Evolutionary conservation across 192 early-diverging fungal genomes (phyloP).

Genomic region (Dissophora ornata): DNA sequence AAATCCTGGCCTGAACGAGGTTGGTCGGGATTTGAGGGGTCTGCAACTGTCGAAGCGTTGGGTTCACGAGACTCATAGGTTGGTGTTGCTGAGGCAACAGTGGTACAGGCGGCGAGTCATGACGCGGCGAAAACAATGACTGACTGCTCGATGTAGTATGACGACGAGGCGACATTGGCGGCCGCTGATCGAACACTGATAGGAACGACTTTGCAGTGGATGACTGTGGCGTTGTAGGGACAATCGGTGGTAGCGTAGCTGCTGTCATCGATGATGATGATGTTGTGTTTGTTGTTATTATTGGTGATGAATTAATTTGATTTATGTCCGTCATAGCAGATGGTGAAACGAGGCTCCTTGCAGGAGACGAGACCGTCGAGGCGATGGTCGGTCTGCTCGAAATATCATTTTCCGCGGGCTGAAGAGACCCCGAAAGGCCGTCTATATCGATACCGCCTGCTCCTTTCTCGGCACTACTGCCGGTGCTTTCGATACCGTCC

Average conservation of each 20-base stretch:
- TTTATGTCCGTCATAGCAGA: too few relatives aligned
- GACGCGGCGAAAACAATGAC: slow-evolving; percentile 11
- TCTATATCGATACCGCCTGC: too few relatives aligned
- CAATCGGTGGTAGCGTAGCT: background rate
- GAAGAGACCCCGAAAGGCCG: too few relatives aligned
- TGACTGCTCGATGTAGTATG: slow-evolving; percentile 40
- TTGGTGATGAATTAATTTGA: slow-evolving; percentile 1
- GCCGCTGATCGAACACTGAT: slow-evolving; percentile 24
- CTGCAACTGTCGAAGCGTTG: slow-evolving; percentile 40
- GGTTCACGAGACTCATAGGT: slow-evolving; percentile 33
- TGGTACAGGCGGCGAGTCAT: slow-evolving; percentile 6
- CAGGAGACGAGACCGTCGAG: too few relatives aligned
- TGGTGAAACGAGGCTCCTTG: too few relatives aligned
- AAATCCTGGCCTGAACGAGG: slow-evolving; percentile 42
- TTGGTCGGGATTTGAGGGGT: slow-evolving; percentile 49
- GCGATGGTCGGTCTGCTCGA: too few relatives aligned
- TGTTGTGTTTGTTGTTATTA: background rate
- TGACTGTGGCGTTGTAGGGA: background rate
- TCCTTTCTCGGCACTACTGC: too few relatives aligned
- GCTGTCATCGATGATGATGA: slow-evolving; percentile 5
- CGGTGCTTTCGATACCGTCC: too few relatives aligned
- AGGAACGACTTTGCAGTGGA: background rate
- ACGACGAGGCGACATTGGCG: slow-evolving; percentile 28
- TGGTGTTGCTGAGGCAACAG: slow-evolving; percentile 12
- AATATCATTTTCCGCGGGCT: too few relatives aligned